Conservation (phyloP, 345 rosid species). For the Aethionema arabicum region DNA sequence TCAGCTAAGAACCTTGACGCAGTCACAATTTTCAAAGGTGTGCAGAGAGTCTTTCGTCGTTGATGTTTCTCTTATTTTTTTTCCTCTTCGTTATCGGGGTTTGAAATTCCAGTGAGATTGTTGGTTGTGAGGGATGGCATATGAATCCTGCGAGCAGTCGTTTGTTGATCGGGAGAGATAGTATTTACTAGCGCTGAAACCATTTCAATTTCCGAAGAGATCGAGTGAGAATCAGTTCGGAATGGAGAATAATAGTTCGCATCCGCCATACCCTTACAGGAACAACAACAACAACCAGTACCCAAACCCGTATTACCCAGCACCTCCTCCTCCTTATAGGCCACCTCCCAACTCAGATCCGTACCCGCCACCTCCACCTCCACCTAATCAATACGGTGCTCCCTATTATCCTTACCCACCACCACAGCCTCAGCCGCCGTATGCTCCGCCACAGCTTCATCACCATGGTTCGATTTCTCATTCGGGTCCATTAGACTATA, state of each 20-base stretch:
- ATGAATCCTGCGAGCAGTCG: no score
- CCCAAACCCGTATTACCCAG: slow-evolving; percentile 44
- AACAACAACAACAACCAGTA: slow-evolving; percentile 31
- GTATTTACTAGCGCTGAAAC: no score
- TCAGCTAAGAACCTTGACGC: no score
- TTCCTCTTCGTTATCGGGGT: no score
- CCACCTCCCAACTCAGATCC: slow-evolving; percentile 50
- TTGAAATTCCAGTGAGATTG: no score
- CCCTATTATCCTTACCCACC: slow-evolving; percentile 41
- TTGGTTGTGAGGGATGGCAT: no score
- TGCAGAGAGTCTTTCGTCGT: no score
- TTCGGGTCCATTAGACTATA: slow-evolving; percentile 35
- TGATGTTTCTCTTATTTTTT: no score
- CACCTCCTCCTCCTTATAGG: slow-evolving; percentile 40
- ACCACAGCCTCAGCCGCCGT: slow-evolving; percentile 13
- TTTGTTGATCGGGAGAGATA: no score
- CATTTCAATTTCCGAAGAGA: no score
- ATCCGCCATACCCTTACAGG: slow-evolving; percentile 37
- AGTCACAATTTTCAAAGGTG: no score
- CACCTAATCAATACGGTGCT: slow-evolving; percentile 21
- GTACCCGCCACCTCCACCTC: slow-evolving; percentile 35
- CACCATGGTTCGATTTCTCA: slow-evolving; percentile 18
- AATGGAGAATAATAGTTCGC: slow-evolving; percentile 26
- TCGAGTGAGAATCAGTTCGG: slow-evolving; percentile 4
- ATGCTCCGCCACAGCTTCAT: slow-evolving; percentile 19